These are phyloP conservation scores for Scedosporium apiospermum DNA, from an alignment of 2,329 filamentous ascomycete genomes.

Conservation along the genomic window DNA sequence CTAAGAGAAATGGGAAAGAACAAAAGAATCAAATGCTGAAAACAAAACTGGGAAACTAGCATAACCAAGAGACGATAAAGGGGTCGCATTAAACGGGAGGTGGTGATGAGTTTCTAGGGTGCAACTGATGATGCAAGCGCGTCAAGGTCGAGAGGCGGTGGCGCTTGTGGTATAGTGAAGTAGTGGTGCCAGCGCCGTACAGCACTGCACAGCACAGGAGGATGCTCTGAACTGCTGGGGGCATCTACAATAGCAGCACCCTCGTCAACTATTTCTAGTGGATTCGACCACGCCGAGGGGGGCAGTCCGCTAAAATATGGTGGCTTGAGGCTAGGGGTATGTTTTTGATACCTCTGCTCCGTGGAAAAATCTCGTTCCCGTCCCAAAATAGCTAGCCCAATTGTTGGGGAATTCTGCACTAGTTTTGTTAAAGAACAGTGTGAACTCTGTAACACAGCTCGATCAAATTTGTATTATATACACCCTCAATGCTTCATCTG, in stretches of 20 bases:
- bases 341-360: background rate
- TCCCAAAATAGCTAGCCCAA: background rate
- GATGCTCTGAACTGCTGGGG: too few relatives aligned
- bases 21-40: background rate
- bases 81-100: background rate
- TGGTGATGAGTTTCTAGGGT: background rate
- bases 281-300: background rate
- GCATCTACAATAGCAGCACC: too few relatives aligned
- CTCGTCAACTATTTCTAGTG: background rate
- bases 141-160: constrained; percentile 1
- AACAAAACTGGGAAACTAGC: background rate
- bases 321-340: background rate
- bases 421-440: too few relatives aligned
- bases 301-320: background rate
- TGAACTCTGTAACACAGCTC: too few relatives aligned
- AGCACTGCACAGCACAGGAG: background rate
- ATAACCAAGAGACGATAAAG: background rate
- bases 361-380: background rate
- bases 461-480: too few relatives aligned
- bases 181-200: background rate
- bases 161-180: background rate
- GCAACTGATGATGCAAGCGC: constrained; percentile 3
- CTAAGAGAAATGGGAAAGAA: background rate
- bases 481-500: too few relatives aligned
- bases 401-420: too few relatives aligned